phyloP scores from a whole-genome alignment of 169 alveolate species.

The Theileria luwenshuni region DNA sequence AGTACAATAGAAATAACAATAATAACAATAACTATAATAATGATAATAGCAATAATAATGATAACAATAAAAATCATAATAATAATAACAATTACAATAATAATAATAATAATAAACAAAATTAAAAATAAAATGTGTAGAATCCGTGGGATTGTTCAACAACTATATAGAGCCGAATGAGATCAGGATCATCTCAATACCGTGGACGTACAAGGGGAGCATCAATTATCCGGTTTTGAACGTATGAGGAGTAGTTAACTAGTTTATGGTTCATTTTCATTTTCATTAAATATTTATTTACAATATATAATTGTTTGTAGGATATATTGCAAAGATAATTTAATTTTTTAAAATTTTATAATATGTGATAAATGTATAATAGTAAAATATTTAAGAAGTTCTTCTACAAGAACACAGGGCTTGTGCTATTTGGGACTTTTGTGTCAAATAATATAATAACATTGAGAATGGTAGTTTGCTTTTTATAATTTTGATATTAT shows the following conservation, averaged over 20 bases:
- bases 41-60: no score
- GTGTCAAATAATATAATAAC: conserved; percentile 52
- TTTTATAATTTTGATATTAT: no score
- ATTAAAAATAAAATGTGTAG: conserved; percentile 11
- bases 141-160: conserved; percentile 47
- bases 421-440: conserved; percentile 33
- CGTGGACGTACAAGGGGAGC: conserved; percentile 68
- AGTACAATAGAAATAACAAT: no score
- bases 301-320: no score
- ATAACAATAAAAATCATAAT: no score
- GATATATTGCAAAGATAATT: no score
- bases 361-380: conserved; percentile 15
- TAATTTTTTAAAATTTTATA: conserved; percentile 1
- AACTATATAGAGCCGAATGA: conserved; percentile 63
- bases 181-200: conserved; percentile 55
- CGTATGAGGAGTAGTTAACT: conserved; percentile 14
- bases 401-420: conserved; percentile 10
- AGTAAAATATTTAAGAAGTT: conserved; percentile 15
- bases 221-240: conserved; percentile 58
- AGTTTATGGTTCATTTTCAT: neutral
- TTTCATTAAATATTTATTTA: neutral
- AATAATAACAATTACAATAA: no score
- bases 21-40: no score
- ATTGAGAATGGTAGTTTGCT: conserved; percentile 41
- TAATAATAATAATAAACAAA: no score